Conservation (phyloP, 2,329 filamentous ascomycete species). For the Paecilomyces niveus region DNA sequence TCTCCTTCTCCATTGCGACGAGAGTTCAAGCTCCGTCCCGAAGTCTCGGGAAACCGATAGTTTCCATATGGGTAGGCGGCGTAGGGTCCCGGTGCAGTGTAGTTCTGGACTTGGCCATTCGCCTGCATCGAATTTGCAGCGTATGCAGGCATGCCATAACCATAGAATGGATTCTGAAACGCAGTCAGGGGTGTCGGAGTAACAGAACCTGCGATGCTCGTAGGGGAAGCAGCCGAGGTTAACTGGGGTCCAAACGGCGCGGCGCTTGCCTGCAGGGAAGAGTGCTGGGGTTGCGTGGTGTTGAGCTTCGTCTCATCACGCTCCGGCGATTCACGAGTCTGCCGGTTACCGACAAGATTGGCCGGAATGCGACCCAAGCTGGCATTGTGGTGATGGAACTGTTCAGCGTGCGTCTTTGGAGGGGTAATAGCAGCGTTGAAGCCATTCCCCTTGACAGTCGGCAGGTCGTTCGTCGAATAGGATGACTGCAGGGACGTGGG, state of each 20-base stretch:
- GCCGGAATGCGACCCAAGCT: constrained; percentile 73
- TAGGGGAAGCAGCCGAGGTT: constrained; percentile 29
- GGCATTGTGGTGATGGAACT: constrained; percentile 66
- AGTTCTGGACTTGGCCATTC: constrained; percentile 33
- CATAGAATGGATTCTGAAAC: constrained; percentile 38
- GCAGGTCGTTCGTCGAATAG: constrained; percentile 83
- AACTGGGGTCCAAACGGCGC: constrained; percentile 66
- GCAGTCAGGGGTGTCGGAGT: constrained; percentile 27
- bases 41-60: constrained; percentile 62
- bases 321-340: constrained; percentile 37
- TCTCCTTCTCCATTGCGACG: constrained; percentile 46
- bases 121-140: constrained; percentile 43
- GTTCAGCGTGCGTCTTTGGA: constrained; percentile 54
- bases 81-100: constrained; percentile 52
- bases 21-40: constrained; percentile 69
- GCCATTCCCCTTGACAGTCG: constrained; percentile 68
- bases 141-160: constrained; percentile 47
- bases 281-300: constrained; percentile 55
- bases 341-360: constrained; percentile 58
- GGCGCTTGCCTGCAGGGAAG: constrained; percentile 72
- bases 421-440: constrained; percentile 37
- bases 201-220: constrained; percentile 15
- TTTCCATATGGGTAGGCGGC: constrained; percentile 44
- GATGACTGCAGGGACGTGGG: constrained; percentile 62
- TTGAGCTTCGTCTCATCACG: constrained; percentile 41